Conservation (phyloP, 805 yeast species). For the Nematodospora valgi region DNA sequence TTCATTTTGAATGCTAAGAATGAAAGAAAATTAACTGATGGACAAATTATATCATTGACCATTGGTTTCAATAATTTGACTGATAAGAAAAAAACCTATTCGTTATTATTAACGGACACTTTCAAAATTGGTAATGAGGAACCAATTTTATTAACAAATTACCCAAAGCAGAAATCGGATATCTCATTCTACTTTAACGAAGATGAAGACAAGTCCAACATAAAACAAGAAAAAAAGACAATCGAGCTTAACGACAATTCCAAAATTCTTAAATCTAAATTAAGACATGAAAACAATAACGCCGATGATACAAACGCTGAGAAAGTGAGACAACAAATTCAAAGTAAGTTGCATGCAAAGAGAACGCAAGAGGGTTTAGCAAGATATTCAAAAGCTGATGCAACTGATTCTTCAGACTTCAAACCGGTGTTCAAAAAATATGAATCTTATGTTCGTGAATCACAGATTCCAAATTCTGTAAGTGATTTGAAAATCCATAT, state of each 20-base stretch:
- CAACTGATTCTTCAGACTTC: conserved; percentile 56
- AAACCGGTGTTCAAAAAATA: conserved; percentile 82
- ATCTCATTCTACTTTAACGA: conserved; percentile 81
- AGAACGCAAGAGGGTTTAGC: conserved; percentile 84
- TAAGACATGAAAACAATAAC: conserved; percentile 70
- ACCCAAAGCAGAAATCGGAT: conserved; percentile 68
- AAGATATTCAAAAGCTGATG: conserved; percentile 77
- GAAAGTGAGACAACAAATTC: conserved; percentile 77
- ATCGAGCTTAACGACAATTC: conserved; percentile 38
- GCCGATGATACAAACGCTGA: conserved; percentile 72
- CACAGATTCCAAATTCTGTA: conserved; percentile 83
- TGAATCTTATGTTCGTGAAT: conserved; percentile 90
- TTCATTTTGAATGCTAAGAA: conserved; percentile 71
- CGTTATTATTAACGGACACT: conserved; percentile 78
- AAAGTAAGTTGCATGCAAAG: conserved; percentile 76
- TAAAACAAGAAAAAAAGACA: conserved; percentile 30
- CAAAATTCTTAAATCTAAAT: conserved; percentile 71
- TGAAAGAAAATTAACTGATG: conserved; percentile 63
- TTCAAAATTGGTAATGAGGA: conserved; percentile 61
- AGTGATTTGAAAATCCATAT: conserved; percentile 83
- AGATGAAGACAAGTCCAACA: conserved; percentile 44
- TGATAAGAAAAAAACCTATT: conserved; percentile 58
- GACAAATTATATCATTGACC: conserved; percentile 71
- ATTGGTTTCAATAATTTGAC: conserved; percentile 70
- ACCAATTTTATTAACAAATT: conserved; percentile 67